Conservation (phyloP, 1,284 basidiomycete species). For the Grifola frondosa region DNA sequence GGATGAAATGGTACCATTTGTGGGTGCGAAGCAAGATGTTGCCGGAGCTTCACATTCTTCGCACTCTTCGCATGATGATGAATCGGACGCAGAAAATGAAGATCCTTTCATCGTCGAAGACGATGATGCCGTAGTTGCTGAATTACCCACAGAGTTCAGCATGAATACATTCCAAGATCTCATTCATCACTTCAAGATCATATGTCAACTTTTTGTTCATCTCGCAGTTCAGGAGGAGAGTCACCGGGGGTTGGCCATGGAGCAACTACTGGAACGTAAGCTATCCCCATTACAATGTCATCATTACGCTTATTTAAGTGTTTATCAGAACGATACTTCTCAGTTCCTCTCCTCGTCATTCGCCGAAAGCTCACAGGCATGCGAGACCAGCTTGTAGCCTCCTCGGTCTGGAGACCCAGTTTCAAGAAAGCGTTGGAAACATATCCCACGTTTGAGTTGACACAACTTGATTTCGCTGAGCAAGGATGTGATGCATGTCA, state of each 20-base stretch:
- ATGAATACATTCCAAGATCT: conserved; percentile 75
- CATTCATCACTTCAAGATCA: conserved; percentile 76
- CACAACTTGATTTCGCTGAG: conserved; percentile 52
- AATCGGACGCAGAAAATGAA: conserved; percentile 38
- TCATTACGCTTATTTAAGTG: neutral
- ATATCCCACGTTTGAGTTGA: conserved; percentile 62
- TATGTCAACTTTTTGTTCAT: conserved; percentile 84
- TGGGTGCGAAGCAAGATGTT: conserved; percentile 42
- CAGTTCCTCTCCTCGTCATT: conserved; percentile 59
- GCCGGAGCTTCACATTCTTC: conserved; percentile 4
- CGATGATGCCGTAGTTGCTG: conserved; percentile 41
- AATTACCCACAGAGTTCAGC: conserved; percentile 75
- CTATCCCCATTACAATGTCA: neutral
- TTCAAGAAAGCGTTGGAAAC: conserved; percentile 66
- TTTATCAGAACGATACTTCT: conserved; percentile 60
- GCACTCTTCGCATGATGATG: conserved; percentile 21
- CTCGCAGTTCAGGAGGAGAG: conserved; percentile 61
- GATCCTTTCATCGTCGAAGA: conserved; percentile 76
- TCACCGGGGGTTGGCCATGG: conserved; percentile 55
- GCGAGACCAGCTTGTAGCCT: conserved; percentile 70
- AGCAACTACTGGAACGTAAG: conserved; percentile 52
- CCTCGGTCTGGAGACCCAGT: conserved; percentile 73
- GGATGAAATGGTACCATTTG: conserved; percentile 37
- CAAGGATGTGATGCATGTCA: conserved; percentile 79
- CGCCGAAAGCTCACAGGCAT: conserved; percentile 67